These are phyloP conservation scores for Ophioceras dolichostomum DNA, from an alignment of 2,329 filamentous ascomycete species.

Conservation along the genomic window DNA sequence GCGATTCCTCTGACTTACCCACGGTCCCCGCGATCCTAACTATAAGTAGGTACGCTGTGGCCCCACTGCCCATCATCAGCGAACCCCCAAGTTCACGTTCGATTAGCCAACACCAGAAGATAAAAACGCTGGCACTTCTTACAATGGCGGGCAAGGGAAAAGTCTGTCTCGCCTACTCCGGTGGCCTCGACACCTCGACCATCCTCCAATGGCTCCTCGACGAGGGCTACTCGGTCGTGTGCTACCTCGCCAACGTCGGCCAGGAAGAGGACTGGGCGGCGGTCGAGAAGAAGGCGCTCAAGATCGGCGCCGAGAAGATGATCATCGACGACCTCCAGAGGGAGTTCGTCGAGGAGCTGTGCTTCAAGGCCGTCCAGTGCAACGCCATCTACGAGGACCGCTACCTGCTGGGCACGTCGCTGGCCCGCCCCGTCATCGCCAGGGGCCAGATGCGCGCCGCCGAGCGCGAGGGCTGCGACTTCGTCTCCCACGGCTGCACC, in stretches of 20 bases:
- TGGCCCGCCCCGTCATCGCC: constrained; percentile 61
- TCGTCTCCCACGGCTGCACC: constrained; percentile 42
- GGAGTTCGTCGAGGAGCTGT: constrained; percentile 71
- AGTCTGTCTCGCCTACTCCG: neutral
- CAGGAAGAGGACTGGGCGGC: constrained; percentile 66
- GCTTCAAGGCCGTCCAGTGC: constrained; percentile 68
- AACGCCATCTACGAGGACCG: constrained; percentile 57
- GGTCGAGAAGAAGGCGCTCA: constrained; percentile 51
- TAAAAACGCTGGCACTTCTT: too few relatives aligned
- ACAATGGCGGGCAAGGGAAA: neutral
- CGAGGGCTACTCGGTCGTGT: constrained; percentile 36
- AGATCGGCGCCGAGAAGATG: constrained; percentile 55
- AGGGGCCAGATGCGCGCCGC: constrained; percentile 50
- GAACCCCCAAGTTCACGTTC: too few relatives aligned
- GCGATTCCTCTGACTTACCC: too few relatives aligned
- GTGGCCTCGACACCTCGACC: neutral
- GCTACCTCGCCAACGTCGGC: constrained; percentile 57
- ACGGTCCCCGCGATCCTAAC: too few relatives aligned
- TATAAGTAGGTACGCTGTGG: too few relatives aligned
- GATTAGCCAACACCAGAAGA: too few relatives aligned
- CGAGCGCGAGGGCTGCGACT: constrained; percentile 44
- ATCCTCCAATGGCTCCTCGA: neutral
- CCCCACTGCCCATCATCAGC: too few relatives aligned
- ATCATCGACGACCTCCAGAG: constrained; percentile 52
- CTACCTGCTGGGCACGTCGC: constrained; percentile 37